Evolutionary conservation across 2,329 filamentous ascomycete species (phyloP).

Genomic region (Sclerotinia glacialis): DNA sequence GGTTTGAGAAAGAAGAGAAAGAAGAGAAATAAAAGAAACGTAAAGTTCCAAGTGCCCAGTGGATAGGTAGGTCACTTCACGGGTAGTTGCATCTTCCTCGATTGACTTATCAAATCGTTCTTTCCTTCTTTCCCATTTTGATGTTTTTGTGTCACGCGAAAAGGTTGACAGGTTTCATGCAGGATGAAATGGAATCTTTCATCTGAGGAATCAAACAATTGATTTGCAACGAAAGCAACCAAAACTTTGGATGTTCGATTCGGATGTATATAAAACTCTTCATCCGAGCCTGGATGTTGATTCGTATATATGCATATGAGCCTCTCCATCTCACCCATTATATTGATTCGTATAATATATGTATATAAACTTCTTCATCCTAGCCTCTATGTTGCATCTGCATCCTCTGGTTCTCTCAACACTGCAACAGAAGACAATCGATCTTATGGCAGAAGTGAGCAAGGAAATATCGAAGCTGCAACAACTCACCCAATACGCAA

Average conservation of each 20-base stretch:
- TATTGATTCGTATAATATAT: too few species aligned
- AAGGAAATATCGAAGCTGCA: neutral
- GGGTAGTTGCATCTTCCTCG: conserved; percentile 14
- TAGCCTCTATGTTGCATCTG: neutral
- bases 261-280: neutral
- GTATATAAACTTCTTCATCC: neutral
- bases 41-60: too few species aligned
- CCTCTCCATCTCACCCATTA: too few species aligned
- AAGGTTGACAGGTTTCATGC: neutral
- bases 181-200: neutral
- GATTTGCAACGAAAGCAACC: neutral
- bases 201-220: neutral
- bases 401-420: neutral
- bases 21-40: too few species aligned
- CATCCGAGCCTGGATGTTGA: neutral
- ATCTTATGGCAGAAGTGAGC: neutral
- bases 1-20: neutral
- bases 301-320: too few species aligned
- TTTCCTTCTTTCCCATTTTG: conserved; percentile 12
- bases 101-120: neutral
- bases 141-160: neutral
- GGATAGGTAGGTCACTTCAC: neutral
- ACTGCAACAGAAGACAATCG: neutral
- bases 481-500: neutral
- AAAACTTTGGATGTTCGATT: neutral